Base-by-base conservation (phyloP, 345 rosid species). In the Passiflora organensis region DNA sequence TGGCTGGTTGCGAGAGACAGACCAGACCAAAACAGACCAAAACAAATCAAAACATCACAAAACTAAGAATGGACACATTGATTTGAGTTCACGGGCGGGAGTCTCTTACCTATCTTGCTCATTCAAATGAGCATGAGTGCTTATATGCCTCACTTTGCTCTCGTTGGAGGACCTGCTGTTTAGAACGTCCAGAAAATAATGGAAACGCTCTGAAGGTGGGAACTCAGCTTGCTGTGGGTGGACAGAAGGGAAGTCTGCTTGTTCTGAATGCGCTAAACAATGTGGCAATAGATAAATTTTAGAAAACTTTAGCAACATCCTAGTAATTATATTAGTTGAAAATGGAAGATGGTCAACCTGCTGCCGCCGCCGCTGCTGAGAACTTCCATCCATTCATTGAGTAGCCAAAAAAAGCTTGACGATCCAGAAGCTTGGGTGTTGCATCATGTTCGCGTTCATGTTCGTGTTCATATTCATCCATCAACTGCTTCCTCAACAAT, bases 81-180 rank as follows among this genome's bases (percentile, higher is more conserved):
- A n/a, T n/a, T n/a, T n/a, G n/a, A n/a, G n/a, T n/a, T n/a, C n/a
- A n/a, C n/a, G n/a, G n/a, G n/a, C n/a, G n/a, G n/a, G n/a, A n/a
- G n/a, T n/a, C 47, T 17, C 39, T 2, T 78, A 91, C 96, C 96
- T 66, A 18, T 88, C 90, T 55, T 60, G 83, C 41, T 80, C 91
- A 49, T 48, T 81, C 69, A 65, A 81, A 53, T 69, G 68, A n/a
- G n/a, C n/a, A n/a, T n/a, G n/a, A 48, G 71, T 69, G 60, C 53
- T 78, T 62, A 57, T 61, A 45, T 56, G 78, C 70, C 71, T 61
- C 44, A 63, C 60, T 32, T 75, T 76, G 28, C 79, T 86, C 55
- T 76, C 81, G 0, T 76, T 73, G 62, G n/a, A n/a, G n/a, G 82
- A 65, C 47, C 78, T 75, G 51, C 62, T 76, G 51, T 76, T 81